Evolutionary conservation across 1,284 basidiomycete species (phyloP).

Genomic region (Ganoderma leucocontextum): DNA sequence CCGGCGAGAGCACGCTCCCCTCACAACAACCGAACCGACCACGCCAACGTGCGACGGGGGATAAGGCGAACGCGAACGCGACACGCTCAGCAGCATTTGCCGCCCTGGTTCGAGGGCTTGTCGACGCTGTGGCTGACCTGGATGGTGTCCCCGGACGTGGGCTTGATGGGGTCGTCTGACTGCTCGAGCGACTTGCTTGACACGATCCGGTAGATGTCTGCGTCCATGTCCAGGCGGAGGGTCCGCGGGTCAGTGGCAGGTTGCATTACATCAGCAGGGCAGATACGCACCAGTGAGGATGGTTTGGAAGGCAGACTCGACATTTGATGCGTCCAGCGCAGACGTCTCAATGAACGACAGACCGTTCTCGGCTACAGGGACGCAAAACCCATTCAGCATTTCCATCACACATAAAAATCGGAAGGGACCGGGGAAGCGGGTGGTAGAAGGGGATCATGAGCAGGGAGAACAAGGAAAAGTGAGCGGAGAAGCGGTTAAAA

Average conservation of each 20-base stretch:
- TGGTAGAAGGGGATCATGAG: neutral
- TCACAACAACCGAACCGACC: constrained; percentile 1
- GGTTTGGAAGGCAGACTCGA: constrained; percentile 96
- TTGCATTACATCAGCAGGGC: neutral
- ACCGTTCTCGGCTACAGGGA: constrained; percentile 74
- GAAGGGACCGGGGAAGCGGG: neutral
- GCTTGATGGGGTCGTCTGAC: constrained; percentile 75
- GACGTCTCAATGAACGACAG: constrained; percentile 99
- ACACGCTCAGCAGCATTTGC: constrained; percentile 52
- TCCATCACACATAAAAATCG: neutral
- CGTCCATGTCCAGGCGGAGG: too few species aligned
- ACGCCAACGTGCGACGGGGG: constrained; percentile 3
- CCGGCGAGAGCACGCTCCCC: constrained; percentile 16
- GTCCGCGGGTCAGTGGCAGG: neutral
- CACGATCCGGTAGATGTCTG: constrained; percentile 96
- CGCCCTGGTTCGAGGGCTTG: constrained; percentile 44
- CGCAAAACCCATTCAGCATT: neutral
- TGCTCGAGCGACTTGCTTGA: constrained; percentile 91
- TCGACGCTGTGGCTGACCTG: constrained; percentile 72
- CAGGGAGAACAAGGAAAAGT: neutral
- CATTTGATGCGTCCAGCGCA: constrained; percentile 98
- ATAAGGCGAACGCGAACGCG: neutral
- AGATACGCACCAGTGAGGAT: constrained; percentile 86
- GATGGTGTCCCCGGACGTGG: constrained; percentile 77
- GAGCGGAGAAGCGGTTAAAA: constrained; percentile 29